Percentiles rank a stretch among this genome's conserved stretches.
Evolutionary conservation across 805 yeast genomes (phyloP).

Genomic region (Candida tallmaniae): DNA sequence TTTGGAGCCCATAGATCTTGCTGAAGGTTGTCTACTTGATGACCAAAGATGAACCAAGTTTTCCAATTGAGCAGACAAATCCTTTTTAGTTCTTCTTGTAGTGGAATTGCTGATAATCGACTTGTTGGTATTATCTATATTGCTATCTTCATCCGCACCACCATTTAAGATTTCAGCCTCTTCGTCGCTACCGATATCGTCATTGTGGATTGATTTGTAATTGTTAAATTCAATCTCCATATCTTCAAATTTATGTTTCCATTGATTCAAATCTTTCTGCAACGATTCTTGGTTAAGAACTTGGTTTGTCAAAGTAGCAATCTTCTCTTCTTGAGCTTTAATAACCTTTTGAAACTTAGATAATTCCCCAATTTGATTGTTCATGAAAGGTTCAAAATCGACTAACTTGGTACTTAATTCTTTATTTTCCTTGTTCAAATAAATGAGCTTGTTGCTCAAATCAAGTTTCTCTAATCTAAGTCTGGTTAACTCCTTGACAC

Average conservation of each 20-base stretch:
- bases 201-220: slow-evolving; percentile 31
- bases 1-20: slow-evolving; percentile 7
- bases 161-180: slow-evolving; percentile 23
- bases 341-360: slow-evolving; percentile 51
- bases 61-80: slow-evolving; percentile 33
- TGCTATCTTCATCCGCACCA: too few relatives aligned
- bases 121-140: slow-evolving; percentile 15
- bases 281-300: slow-evolving; percentile 41
- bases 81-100: slow-evolving; percentile 20
- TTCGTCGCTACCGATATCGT: slow-evolving; percentile 30
- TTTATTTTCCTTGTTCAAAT: slow-evolving; percentile 44
- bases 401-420: slow-evolving; percentile 35
- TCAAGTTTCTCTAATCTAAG: slow-evolving; percentile 42
- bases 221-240: slow-evolving; percentile 42
- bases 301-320: slow-evolving; percentile 36
- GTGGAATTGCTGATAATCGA: slow-evolving; percentile 21
- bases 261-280: slow-evolving; percentile 43
- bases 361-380: slow-evolving; percentile 49
- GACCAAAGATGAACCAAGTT: slow-evolving; percentile 32
- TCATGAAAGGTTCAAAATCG: slow-evolving; percentile 50
- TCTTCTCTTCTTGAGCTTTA: slow-evolving; percentile 46
- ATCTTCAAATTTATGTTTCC: slow-evolving; percentile 43
- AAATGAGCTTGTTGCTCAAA: slow-evolving; percentile 39
- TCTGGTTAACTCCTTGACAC: slow-evolving; percentile 30
- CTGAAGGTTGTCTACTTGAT: slow-evolving; percentile 11